Conservation (phyloP, 192 early-diverging fungal species). For the Entomortierella beljakovae region DNA sequence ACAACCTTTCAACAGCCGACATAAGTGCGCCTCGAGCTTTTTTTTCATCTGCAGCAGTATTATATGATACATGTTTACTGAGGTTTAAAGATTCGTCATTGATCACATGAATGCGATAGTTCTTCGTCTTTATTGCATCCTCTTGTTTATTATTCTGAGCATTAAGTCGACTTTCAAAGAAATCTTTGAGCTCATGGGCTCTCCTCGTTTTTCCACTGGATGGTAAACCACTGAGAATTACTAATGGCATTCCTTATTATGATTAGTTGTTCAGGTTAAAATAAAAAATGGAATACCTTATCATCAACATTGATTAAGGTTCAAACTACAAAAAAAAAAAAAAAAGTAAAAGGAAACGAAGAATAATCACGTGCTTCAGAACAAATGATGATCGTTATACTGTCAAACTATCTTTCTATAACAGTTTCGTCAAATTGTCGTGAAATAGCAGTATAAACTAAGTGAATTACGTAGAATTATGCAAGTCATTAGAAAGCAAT, state of each 20-base stretch:
- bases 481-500: no score
- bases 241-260: constrained; percentile 84
- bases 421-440: neutral
- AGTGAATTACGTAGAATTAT: no score
- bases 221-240: constrained; percentile 90
- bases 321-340: no score
- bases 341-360: no score
- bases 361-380: neutral
- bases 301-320: neutral
- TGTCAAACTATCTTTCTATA: neutral
- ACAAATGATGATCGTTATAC: neutral
- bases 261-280: neutral
- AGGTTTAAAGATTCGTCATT: constrained; percentile 75
- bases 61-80: constrained; percentile 44
- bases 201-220: constrained; percentile 91
- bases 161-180: constrained; percentile 60
- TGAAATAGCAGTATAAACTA: no score
- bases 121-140: constrained; percentile 25
- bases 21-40: constrained; percentile 85
- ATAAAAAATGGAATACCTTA: neutral
- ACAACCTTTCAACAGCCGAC: constrained; percentile 88
- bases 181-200: constrained; percentile 74
- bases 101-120: constrained; percentile 72
- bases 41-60: constrained; percentile 82
- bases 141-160: constrained; percentile 48